These are phyloP conservation scores for Murraya paniculata DNA, from an alignment of 345 rosid species.

Conservation along the genomic window DNA sequence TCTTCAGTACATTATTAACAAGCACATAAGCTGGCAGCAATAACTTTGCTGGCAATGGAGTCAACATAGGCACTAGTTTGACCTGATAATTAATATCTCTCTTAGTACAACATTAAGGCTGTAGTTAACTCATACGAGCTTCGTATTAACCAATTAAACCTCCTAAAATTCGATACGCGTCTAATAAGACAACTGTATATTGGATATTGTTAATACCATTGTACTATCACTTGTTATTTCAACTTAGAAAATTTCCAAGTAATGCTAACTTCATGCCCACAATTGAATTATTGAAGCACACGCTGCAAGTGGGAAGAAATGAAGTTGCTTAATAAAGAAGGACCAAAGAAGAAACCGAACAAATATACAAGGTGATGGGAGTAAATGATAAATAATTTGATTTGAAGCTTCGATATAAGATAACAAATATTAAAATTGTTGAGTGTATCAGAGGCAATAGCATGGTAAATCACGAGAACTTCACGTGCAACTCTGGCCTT, in stretches of 20 bases:
- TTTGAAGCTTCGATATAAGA: conserved; percentile 13
- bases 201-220: conserved; percentile 4
- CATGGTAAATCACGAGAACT: conserved; percentile 62
- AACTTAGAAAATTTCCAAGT: neutral
- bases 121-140: conserved; percentile 13
- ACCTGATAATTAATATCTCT: neutral
- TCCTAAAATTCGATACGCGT: neutral
- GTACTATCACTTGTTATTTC: neutral
- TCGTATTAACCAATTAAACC: conserved; percentile 12
- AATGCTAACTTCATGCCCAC: conserved; percentile 2
- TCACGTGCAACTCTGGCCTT: conserved; percentile 89
- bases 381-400: conserved; percentile 11
- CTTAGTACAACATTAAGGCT: conserved; percentile 1
- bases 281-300: conserved; percentile 15
- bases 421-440: conserved; percentile 7
- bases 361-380: conserved; percentile 14
- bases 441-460: conserved; percentile 39
- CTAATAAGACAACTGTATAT: conserved; percentile 21
- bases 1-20: neutral
- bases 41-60: conserved; percentile 17
- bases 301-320: conserved; percentile 21
- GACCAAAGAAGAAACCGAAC: neutral
- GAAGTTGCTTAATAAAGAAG: conserved; percentile 13
- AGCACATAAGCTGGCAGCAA: neutral
- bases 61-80: conserved; percentile 12